Evolutionary conservation across 140 eudicot genomes (phyloP).

Genomic region (Cichorium intybus): DNA sequence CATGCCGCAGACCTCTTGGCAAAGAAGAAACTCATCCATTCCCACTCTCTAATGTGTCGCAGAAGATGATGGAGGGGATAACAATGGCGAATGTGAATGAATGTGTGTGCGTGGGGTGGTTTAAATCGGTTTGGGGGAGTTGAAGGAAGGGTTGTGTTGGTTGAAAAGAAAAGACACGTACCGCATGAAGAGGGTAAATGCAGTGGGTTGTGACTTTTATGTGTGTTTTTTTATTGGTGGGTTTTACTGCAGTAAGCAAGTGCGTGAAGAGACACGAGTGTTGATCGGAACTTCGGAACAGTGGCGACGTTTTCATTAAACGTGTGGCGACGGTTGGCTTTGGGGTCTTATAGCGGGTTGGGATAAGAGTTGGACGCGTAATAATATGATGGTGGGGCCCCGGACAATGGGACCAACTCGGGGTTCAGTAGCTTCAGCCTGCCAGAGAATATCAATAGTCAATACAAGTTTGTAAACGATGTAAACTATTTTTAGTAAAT

Average conservation of each 20-base stretch:
- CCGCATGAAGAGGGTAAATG: slow-evolving; percentile 77
- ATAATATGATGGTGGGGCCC: slow-evolving; percentile 7
- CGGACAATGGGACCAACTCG: slow-evolving; percentile 12
- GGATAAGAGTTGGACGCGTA: background rate
- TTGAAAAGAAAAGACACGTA: slow-evolving; percentile 58
- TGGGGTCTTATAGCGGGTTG: background rate
- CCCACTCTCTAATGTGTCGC: background rate
- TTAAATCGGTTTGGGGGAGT: background rate
- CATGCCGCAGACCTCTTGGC: background rate
- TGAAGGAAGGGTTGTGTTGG: slow-evolving; percentile 27
- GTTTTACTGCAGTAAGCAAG: slow-evolving; percentile 47
- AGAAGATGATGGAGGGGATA: background rate
- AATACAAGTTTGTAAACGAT: background rate
- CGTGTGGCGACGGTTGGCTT: slow-evolving; percentile 3
- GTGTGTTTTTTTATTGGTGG: slow-evolving; percentile 17
- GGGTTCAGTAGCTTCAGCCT: background rate
- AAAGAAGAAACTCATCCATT: background rate
- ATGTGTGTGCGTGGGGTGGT: background rate
- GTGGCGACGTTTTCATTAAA: slow-evolving; percentile 17
- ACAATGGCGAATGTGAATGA: slow-evolving; percentile 19
- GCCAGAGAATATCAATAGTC: background rate
- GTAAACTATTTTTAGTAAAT: background rate
- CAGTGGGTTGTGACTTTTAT: slow-evolving; percentile 11
- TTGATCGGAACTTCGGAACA: slow-evolving; percentile 14
- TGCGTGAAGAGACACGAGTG: slow-evolving; percentile 49